Evolutionary conservation across 2,329 filamentous ascomycete genomes (phyloP).

Genomic region (Coniochaeta ligniaria): DNA sequence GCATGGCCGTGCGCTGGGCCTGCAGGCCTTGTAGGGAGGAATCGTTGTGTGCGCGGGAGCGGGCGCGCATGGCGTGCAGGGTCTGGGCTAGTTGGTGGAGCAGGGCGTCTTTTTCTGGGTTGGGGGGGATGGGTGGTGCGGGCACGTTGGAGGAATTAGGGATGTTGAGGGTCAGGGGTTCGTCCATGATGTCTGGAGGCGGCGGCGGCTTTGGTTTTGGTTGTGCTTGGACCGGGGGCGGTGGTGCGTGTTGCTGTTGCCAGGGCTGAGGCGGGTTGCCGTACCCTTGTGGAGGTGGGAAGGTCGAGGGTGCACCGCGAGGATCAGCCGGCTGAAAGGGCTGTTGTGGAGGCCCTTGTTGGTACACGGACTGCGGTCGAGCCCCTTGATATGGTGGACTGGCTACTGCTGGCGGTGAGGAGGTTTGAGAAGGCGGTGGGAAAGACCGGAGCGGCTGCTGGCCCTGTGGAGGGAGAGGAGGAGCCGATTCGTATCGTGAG

Average conservation of each 20-base stretch:
- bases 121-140: slow-evolving; percentile 84
- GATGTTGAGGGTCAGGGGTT: slow-evolving; percentile 44
- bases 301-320: slow-evolving; percentile 2
- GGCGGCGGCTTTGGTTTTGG: slow-evolving; percentile 31
- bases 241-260: slow-evolving; percentile 11
- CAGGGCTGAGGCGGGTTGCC: slow-evolving; percentile 9
- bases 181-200: slow-evolving; percentile 49
- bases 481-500: slow-evolving; percentile 41
- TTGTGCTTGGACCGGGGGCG: slow-evolving; percentile 16
- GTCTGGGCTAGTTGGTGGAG: slow-evolving; percentile 67
- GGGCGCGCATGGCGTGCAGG: slow-evolving; percentile 61
- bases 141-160: slow-evolving; percentile 45
- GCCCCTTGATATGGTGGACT: slow-evolving; percentile 17
- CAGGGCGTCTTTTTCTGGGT: slow-evolving; percentile 89
- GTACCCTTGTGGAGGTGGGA: slow-evolving; percentile 7
- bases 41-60: slow-evolving; percentile 63
- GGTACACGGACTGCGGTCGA: slow-evolving; percentile 10
- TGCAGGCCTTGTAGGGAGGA: slow-evolving; percentile 67
- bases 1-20: slow-evolving; percentile 73
- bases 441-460: slow-evolving; percentile 4
- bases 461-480: slow-evolving; percentile 32
- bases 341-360: slow-evolving; percentile 9
- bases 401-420: slow-evolving; percentile 6
- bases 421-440: slow-evolving; percentile 8
- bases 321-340: slow-evolving; percentile 10